Evolutionary conservation across 306 rosid species (phyloP).

Genomic region (Lathyrus sativus): DNA sequence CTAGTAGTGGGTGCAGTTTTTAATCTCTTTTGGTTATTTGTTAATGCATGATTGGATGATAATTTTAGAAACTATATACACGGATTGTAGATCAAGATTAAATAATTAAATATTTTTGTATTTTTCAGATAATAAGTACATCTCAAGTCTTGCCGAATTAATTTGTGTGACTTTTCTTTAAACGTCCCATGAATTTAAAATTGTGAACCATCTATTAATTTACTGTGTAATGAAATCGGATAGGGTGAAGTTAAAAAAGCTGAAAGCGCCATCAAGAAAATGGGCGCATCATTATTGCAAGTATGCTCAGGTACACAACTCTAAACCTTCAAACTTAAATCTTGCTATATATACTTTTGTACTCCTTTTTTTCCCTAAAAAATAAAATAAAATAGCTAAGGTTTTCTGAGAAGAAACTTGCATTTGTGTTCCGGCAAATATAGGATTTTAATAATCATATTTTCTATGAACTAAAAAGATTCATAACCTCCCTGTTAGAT

Average conservation of each 20-base stretch:
- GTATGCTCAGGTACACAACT: slow-evolving; percentile 64
- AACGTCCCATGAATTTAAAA: slow-evolving; percentile 11
- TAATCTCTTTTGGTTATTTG: slow-evolving; percentile 6
- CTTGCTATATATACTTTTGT: slow-evolving; percentile 6
- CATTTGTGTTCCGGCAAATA: slow-evolving; percentile 2
- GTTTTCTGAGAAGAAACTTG: slow-evolving; percentile 19
- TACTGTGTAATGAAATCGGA: slow-evolving; percentile 31
- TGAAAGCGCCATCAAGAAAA: slow-evolving; percentile 68
- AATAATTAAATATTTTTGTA: neutral
- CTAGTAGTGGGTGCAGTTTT: slow-evolving; percentile 1
- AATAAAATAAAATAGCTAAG: neutral
- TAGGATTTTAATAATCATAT: slow-evolving; percentile 7
- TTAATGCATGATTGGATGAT: slow-evolving; percentile 2
- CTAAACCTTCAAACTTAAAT: slow-evolving; percentile 13
- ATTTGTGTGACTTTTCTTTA: slow-evolving; percentile 9
- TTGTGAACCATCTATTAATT: slow-evolving; percentile 22
- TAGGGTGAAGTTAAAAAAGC: slow-evolving; percentile 84
- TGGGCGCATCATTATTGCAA: slow-evolving; percentile 80
- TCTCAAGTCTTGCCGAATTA: slow-evolving; percentile 2
- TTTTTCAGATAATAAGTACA: slow-evolving; percentile 7
- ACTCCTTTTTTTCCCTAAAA: neutral
- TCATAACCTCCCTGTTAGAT: slow-evolving; percentile 7
- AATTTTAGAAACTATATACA: slow-evolving; percentile 8
- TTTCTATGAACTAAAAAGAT: slow-evolving; percentile 20
- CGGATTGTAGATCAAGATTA: slow-evolving; percentile 1